A percentile compares a stretch with the other conserved stretches of the same genome.
phyloP scores from a whole-genome alignment of 805 yeast genomes.

The Metschnikowia lochheadii region DNA sequence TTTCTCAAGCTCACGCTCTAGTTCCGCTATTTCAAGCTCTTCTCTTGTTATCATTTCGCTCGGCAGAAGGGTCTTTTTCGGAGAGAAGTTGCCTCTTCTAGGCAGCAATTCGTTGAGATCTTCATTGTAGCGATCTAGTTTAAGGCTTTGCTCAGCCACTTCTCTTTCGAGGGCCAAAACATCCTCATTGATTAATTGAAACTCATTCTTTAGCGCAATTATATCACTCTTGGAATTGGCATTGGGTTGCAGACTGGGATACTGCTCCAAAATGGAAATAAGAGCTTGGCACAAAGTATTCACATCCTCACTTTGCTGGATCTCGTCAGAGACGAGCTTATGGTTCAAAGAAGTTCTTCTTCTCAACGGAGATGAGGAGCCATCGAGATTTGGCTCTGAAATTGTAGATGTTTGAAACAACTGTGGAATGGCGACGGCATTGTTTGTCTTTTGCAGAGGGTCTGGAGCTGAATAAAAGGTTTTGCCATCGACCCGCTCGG shows the following conservation, averaged over 20 bases:
- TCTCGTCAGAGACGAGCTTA: conserved; percentile 4
- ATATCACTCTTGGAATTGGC: neutral
- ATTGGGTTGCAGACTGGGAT: conserved; percentile 6
- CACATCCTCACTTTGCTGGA: conserved; percentile 32
- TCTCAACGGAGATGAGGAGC: conserved; percentile 16
- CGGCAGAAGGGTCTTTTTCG: conserved; percentile 20
- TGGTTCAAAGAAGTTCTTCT: conserved; percentile 5
- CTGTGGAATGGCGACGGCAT: conserved; percentile 29
- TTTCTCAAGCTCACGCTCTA: conserved; percentile 35
- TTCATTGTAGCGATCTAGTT: conserved; percentile 33
- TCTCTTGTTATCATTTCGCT: conserved; percentile 42
- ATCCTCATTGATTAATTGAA: conserved; percentile 32
- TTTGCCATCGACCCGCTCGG: conserved; percentile 50
- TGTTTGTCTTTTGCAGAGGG: conserved; percentile 24
- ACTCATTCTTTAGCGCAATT: conserved; percentile 28
- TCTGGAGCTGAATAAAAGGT: conserved; percentile 29
- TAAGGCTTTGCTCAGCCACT: conserved; percentile 40
- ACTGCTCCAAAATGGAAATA: conserved; percentile 6
- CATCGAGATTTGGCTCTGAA: conserved; percentile 2
- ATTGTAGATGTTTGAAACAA: conserved; percentile 7
- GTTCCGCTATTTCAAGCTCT: conserved; percentile 40
- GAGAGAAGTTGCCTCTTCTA: conserved; percentile 8
- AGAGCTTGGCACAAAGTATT: conserved; percentile 35
- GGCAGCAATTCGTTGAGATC: conserved; percentile 20
- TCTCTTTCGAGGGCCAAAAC: conserved; percentile 40